Base-by-base conservation (phyloP, 2,329 filamentous ascomycete species). In the Leptographium galeiforme region DNA sequence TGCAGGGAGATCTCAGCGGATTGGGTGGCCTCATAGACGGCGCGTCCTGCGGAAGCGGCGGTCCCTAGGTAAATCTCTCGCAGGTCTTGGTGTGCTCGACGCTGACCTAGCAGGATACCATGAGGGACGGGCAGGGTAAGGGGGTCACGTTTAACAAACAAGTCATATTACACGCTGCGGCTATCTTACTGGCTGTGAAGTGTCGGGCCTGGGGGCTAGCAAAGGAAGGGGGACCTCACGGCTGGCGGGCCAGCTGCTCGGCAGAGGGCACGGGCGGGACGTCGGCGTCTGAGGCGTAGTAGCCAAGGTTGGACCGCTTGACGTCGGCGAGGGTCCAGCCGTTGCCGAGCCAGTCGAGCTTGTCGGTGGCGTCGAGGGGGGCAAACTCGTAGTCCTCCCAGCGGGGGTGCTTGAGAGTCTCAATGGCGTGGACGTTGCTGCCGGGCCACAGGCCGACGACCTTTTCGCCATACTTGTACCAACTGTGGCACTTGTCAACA, bases 301-400 rank as follows among this genome's bases (percentile, higher is more conserved):
- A 45, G 30, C 49, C 49, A 4, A 51, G 49, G 30, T 36, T n/a
- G 2, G 14, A 40, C 7, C 40, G 40, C n/a, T 45, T 11, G 11
- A 51, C 16, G 40, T 51, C 49, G 14, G 39, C 40, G 12, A 12
- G 8, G 11, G 49, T 51, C 49, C 49, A 51, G 53, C 59, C 57
- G 33, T 51, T 45, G 8, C 49, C 18, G 57, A 59, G 10, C 55
- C 57, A 56, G 58, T 62, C 10, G 39, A 55, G 46, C 19, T 46
- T 36, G 48, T 41, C 55, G 8, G 53, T 54, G 32, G 55, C 50
- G 13, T 50, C 54, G 33, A 69, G 64, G 44, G 72, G 71, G 32
- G 69, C 64, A 57, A 73, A 77, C 45, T 76, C 73, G 67, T 70
- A 78, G 57, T 78, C 72, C 61, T 77, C 75, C 14, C 69, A 70